Base-by-base conservation (phyloP, 75 land plant species). In the Chamaecyparis obtusa region DNA sequence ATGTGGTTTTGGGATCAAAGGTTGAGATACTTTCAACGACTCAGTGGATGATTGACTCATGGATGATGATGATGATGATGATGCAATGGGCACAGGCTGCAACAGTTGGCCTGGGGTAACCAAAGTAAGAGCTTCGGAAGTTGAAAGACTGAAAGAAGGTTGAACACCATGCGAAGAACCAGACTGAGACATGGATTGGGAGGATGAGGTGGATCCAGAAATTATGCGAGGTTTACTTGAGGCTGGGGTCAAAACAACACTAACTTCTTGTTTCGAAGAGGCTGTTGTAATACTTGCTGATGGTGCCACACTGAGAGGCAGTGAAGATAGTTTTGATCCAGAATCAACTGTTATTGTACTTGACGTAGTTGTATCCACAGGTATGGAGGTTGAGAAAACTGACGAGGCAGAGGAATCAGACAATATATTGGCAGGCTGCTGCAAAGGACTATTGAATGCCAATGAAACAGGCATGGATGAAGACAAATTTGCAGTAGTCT, bases 221-320 rank as follows among this genome's bases (percentile, higher is more conserved):
- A 85, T 37, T 39, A 90, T 27, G 41, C 82, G 89, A 56, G 94
- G 88, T 74, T 89, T 91, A 78, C 54, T 67, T 84, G 91, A 64
- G 36, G 86, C 86, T 39, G 90, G 90, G 0, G 88, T 87, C 48
- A 74, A 83, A 87, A 72, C 80, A 24, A 90, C 74, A 83, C 64
- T 87, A 37, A 84, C 86, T 77, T 92, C 93, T 74, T 85, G 75
- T 83, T 46, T 81, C 64, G 90, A 85, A 56, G 85, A 83, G 9
- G 84, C 76, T 24, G 86, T 36, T 2, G 90, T 85, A 41, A 79
- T 24, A 79, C 82, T 79, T 79, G 82, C 19, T 82, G 88, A 88
- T 49, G 91, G 67, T 64, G 88, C 87, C 67, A 88, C 7, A 37
- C 85, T 75, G 17, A 55, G 48, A 19, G 89, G 81, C 32, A 92